Evolutionary conservation across 148 eudicot genomes (phyloP), one percentile per base, ranked within the genome.

Genomic region (Heliamphora exappendiculata): DNA sequence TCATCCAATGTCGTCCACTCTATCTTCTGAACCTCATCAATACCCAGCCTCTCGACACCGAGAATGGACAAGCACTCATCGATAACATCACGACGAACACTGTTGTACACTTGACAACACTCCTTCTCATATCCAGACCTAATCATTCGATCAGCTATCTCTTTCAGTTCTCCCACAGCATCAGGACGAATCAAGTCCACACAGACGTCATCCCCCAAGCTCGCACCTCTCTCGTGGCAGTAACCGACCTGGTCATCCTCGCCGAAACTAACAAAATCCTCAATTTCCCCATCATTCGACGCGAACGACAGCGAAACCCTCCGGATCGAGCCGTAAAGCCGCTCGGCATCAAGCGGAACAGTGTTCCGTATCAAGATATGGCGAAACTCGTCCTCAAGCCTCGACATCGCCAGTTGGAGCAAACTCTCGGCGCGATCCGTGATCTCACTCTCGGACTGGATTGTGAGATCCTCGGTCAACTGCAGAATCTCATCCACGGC

Each of bases 71-170:
- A 65, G 75, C 90, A 88, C 68, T 91, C 94, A 42, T 89, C 94
- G 1, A 96, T 75, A n/a, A 82, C 89, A 44, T 85, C 97, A 0
- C 93, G 72, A 20, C 98, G 82, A 16, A 89, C 87, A 24, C 84
- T 83, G 39, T 86, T 86, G 49, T 86, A 96, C 22, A 93, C 93
- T 81, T 93, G 98, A 70, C 94, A 96, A 60, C 98, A 93, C 78
- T 96, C 99, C 37, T 91, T 87, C 72, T 91, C 98, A 53, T 93
- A 96, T 58, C 88, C 90, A 0, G 97, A 87, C 49, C 88, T 78
- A 76, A 96, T 87, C 98, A 96, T 91, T 36, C 98, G 75, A 79
- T 88, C 90, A 3, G 91, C 93, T 10, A 96, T 96, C 64, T 91
- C 93, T 33, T 86, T 84, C 5, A 96, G 81, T 16, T 88, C 89